Base-by-base conservation (phyloP, 2,329 filamentous ascomycete species). In the Penicillium verrucosum region DNA sequence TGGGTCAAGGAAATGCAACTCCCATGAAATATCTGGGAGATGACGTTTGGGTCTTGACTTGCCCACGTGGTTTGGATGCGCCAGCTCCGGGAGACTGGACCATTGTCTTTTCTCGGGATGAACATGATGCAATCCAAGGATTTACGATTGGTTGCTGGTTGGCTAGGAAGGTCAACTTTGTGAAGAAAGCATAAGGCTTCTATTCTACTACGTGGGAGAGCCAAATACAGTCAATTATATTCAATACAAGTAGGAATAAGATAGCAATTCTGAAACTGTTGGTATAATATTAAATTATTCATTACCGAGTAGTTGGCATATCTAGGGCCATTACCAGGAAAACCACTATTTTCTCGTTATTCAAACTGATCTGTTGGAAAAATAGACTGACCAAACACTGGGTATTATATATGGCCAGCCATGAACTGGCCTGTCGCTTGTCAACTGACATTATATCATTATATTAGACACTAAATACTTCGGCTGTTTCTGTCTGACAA, bases 61-160 rank as follows among this genome's bases (percentile, higher is more conserved):
- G 73, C 56, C 73, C 74, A 5, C 65, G 77, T 44, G 73, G 73
- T 11, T 60, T 79, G 55, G 77, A 80, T 61, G 70, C 74, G 1
- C 70, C 72, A 5, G 70, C 76, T 0, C 77, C 76, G 1, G 76
- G 76, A 4, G 70, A 78, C 49, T 79, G 77, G 77, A 79, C 77
- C 0, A 58, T 78, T 1, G 68, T 73, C 4, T 73, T 78, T 30
- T 60, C 60, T 25, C 65, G 70, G 11, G 58, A 65, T 50, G 64
- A 63, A 5, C 46, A 58, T 5, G 65, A 68, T 16, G 51, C 37
- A 4, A 61, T 75, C 0, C 47, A 45, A 5, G 65, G 65, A 1
- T 63, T 70, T 10, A 75, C 61, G 0, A 67, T 78, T 45, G 75
- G 76, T 10, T 78, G 75, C 55, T 78, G 75, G 75, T 52, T 78